Evolutionary conservation across 208 protist species (phyloP), one percentile per base, ranked within the genome.

Genomic region (Acanthamoeba lenticulata): DNA sequence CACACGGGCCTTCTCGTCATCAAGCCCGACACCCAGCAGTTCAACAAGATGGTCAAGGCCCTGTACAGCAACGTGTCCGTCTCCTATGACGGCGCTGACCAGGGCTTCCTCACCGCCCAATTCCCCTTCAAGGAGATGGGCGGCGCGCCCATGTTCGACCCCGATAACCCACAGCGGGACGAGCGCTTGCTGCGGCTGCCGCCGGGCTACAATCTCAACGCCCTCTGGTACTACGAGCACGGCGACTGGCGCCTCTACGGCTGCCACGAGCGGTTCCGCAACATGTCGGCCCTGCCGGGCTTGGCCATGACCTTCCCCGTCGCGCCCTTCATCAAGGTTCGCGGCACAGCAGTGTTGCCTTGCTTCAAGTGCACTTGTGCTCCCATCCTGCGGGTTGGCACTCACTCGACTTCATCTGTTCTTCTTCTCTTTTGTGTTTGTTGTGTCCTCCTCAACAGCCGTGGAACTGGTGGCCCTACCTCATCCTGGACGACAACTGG

Each of bases 1-100:
- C 95, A 97, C 94, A 97, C 95, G 34, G 96, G 95, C 91, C 79
- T 89, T 32, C 44, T 94, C 32, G 86, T 92, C 36, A 74, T 92
- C 92, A 83, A 88, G 62, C 60, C 86, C 32, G 60, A 90, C 60
- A 45, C 92, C 27, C 15, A 47, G 4, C 29, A 90, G 49, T 88
- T 88, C 57, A 36, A 77, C 34, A 2, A 94, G 38, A 90, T 94
- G 91, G 34, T 94, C 29, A 6, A 69, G 2, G 27, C 9, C n/a
- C 65, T 94, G 0, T 19, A 38, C 40, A 44, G 4, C 42, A 27
- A 62, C 32, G 40, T 90, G n/a, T n/a, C n/a, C 38, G 9, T 3
- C 0, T 79, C 44, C 32, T 93, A 92, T 40, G 86, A 92, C 40
- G 86, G 86, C 24, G 86, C 86, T 36, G 86, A 92, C 27, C 86